Base-by-base conservation (phyloP, 495 filamentous ascomycete genomes). In the Glonium stellatum region DNA sequence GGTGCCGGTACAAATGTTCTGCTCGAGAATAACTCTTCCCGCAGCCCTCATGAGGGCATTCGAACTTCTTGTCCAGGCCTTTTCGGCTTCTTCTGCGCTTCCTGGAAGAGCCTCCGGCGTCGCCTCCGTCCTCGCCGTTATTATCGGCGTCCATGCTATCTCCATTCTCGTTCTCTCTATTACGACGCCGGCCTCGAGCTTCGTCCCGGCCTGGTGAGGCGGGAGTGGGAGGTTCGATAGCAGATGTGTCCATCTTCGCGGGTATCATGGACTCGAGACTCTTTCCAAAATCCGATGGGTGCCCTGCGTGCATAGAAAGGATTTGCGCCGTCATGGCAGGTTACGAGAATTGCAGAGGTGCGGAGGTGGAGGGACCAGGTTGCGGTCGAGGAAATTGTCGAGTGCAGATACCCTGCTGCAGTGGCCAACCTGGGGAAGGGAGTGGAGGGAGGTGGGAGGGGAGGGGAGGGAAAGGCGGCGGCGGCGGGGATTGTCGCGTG, bases 11-110 rank as follows among this genome's bases (percentile, higher is more conserved):
- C 72, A 98, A 80, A 77, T 98, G 93, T 73, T 98, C 93, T 22
- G 92, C 92, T 65, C 93, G 84, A 22, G 92, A 97, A 73, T 98
- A 98, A 69, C 87, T 92, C 79, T 96, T 98, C 23, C 89, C 90
- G 64, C 93, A 98, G 27, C 86, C 89, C 63, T 90, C 86, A 51
- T 89, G 84, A 11, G 87, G 85, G 72, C 93, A 98, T 65, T 92
- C 87, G 63, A 96, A 98, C 69, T 96, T 97, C 75, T 93, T 96
- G 72, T 97, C 92, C 35, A 87, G 77, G 31, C 87, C 87, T 71
- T 95, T 96, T 61, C 92, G 86, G 75, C 87, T 91, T 66, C 88
- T 80, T 69, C 89, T 83, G 57, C 90, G 80, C 72, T 92, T 93
- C 60, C 83, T 82, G 59, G 76, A 71, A 47, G 75, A 72, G 15